phyloP scores from a whole-genome alignment of 352 stramenopile species.

The Globisporangium iwayamae region DNA sequence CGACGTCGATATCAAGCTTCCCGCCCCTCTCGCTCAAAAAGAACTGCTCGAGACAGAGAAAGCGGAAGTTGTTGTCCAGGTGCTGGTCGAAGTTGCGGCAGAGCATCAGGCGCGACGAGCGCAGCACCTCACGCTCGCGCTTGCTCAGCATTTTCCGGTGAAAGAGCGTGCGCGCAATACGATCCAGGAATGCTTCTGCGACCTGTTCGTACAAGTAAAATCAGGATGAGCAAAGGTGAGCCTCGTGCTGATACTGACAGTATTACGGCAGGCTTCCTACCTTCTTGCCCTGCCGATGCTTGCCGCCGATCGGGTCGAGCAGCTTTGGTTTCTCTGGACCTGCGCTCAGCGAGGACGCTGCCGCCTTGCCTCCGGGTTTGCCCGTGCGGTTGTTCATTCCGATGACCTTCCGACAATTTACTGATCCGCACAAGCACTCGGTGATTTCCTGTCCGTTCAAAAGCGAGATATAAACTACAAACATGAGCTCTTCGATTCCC shows the following conservation, averaged over 20 bases:
- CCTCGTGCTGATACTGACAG: not conserved
- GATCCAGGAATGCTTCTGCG: conserved; percentile 54
- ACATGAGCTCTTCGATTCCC: not conserved
- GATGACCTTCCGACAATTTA: conserved; percentile 70
- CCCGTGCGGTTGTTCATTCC: conserved; percentile 58
- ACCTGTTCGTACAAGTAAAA: conserved; percentile 23
- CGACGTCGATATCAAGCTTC: conserved; percentile 33
- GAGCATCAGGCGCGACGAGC: conserved; percentile 53
- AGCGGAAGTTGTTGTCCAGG: conserved; percentile 53
- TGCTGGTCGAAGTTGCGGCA: conserved; percentile 50
- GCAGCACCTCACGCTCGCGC: conserved; percentile 41
- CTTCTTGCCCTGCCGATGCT: conserved; percentile 37
- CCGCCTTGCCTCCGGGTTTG: conserved; percentile 24
- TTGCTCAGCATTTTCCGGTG: conserved; percentile 45
- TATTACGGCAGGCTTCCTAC: conserved; percentile 12
- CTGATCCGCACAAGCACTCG: conserved; percentile 55
- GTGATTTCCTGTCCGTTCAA: conserved; percentile 52
- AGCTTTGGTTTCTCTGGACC: conserved; percentile 22
- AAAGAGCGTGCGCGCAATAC: conserved; percentile 38
- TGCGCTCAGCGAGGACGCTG: not conserved
- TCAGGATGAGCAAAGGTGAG: not conserved
- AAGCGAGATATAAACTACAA: not conserved
- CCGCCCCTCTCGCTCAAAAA: conserved; percentile 39
- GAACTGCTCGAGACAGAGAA: conserved; percentile 55
- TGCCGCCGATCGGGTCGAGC: conserved; percentile 43